Percentiles rank a stretch among this genome's conserved stretches.
These are phyloP conservation scores for Gymnopilus junonius DNA, from an alignment of 768 basidiomycete species.

Conservation along the genomic window DNA sequence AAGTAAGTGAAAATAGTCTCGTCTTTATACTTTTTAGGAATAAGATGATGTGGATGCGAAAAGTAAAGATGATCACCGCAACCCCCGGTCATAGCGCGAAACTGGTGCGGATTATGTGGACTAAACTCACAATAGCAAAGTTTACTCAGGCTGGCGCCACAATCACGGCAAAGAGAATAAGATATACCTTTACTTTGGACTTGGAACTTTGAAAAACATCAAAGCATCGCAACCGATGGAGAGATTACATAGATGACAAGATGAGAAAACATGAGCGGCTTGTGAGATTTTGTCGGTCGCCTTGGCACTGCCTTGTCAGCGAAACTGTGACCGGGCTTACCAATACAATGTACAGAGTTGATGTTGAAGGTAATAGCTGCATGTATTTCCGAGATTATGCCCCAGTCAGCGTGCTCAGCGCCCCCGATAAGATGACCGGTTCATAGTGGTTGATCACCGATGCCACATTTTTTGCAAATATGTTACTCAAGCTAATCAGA, in stretches of 20 bases:
- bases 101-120: not conserved
- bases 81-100: constrained; percentile 8
- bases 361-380: not conserved
- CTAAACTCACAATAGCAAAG: not conserved
- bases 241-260: not conserved
- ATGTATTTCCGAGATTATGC: not conserved
- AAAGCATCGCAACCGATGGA: constrained; percentile 11
- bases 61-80: not conserved
- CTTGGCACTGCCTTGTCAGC: constrained; percentile 3
- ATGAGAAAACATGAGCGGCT: not conserved
- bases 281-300: constrained; percentile 13
- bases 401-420: not conserved
- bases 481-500: too few species aligned
- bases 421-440: not conserved
- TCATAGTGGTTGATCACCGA: not conserved
- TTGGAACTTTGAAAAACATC: not conserved
- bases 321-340: not conserved
- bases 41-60: not conserved
- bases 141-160: constrained; percentile 20
- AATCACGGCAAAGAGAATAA: constrained; percentile 17
- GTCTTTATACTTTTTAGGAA: not conserved
- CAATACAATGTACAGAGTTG: not conserved
- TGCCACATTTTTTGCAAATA: not conserved
- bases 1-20: not conserved
- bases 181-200: too few species aligned